Base-by-base conservation (phyloP, 169 alveolate species). In the Plasmodium gallinaceum region DNA sequence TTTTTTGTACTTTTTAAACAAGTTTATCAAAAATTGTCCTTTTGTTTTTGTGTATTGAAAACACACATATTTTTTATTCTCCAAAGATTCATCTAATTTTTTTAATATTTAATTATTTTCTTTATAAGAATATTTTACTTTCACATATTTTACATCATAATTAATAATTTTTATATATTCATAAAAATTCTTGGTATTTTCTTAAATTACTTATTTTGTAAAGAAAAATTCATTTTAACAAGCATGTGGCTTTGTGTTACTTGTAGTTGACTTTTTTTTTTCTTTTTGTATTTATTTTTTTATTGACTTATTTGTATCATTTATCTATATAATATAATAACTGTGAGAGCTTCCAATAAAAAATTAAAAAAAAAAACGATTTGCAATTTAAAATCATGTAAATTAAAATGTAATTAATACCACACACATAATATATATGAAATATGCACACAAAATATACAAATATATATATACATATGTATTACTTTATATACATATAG, bases 401-500 rank as follows among this genome's bases (percentile, higher is more conserved):
- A 32, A 32, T 32, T 32, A 57, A 69, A 37, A 69, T 42, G 16
- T 69, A 61, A 43, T 24, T 72, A 8, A 5, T 20, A 20, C 4
- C 71, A 42, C 37, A 45, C 72, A 45, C 60, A 24, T 16, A 20
- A 45, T 54, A 61, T 58, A n/a, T 73, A 51, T 39, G 43, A 18
- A 61, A 45, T 58, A 73, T 73, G 71, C 86, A 73, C 86, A 73
- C 51, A 73, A 65, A 12, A 32, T 65, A 39, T 65, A n/a, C 46
- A 7, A 32, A 32, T 32, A 24, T 7, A 18, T 57, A 57, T 32
- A 24, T 7, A 18, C 42, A 57, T 32, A 69, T 48, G 61, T 32
- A 14, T 69, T 39, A 14, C 7, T 68, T 52, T 68, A 45, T 60
- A 48, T 69, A 39, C n/a, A 24, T 32, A 22, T 69, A 62, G 62